Evolutionary conservation across 2,329 filamentous ascomycete genomes (phyloP), one percentile per base, ranked within the genome.

Genomic region (Calonectria crousiana): DNA sequence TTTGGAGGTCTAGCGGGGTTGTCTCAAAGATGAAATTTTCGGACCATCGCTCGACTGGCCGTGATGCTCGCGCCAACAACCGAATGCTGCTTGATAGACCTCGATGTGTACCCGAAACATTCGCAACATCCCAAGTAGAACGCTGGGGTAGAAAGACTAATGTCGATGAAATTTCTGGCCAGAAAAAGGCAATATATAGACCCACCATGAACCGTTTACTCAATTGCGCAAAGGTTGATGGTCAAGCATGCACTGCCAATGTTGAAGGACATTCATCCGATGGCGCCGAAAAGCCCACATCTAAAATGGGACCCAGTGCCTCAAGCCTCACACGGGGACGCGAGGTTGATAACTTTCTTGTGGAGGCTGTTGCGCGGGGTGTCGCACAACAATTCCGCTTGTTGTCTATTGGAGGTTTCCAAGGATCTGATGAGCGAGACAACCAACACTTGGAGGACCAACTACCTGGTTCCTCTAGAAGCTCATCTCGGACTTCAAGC

Each of bases 331-430:
- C 83, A 20, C 84, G 83, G 51, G 81, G 82, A 28, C 36, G 76
- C 79, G 77, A 83, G 74, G 66, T 83, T 28, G 86, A 88, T 69
- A 82, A 85, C 20, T 81, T 83, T 13, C 83, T 86, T 18, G 85
- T 87, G 74, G 85, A 88, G 71, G 85, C 87, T 6, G 86, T 89
- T 52, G 85, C 85, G 26, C 85, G 87, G 67, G 86, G 84, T 52
- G 81, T 89, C 38, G 84, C 83, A 8, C 87, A 89, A 70, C 88
- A 89, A 68, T 77, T 85, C 58, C 86, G 84, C 1, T 74, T 89
- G 36, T 83, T 86, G 51, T 84, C 83, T 4, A 69, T 86, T 6
- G 78, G 76, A 36, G 69, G 73, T 14, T 34, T 56, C 41, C 10
- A 52, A 23, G 49, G 34, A 30, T 30, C 34, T 26, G 30, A 30